Conservation (phyloP, 2,329 filamentous ascomycete genomes). For the Metarhizium album region DNA sequence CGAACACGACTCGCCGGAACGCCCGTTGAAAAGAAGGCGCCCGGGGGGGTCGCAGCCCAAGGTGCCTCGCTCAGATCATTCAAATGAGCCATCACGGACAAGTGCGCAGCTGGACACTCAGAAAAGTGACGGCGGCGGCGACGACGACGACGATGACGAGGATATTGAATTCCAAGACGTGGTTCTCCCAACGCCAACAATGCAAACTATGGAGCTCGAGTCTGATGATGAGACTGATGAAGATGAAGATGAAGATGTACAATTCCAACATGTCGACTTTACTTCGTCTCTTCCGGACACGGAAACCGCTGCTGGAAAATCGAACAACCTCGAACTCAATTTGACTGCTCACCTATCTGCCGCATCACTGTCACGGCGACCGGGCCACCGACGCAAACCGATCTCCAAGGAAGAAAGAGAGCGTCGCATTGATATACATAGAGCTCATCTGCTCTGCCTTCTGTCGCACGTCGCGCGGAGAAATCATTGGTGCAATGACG, state of each 20-base stretch:
- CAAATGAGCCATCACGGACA: background rate
- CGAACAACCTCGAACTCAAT: conserved; percentile 38
- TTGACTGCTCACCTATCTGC: conserved; percentile 35
- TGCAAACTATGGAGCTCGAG: conserved; percentile 41
- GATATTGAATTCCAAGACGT: conserved; percentile 41
- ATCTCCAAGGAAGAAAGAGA: conserved; percentile 43
- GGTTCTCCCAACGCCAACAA: conserved; percentile 31
- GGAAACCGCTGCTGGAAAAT: conserved; percentile 13
- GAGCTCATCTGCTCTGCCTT: conserved; percentile 73
- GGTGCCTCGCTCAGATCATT: background rate
- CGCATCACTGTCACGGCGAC: conserved; percentile 18
- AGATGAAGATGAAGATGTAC: conserved; percentile 29
- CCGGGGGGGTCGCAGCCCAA: conserved; percentile 8
- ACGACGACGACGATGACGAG: conserved; percentile 33
- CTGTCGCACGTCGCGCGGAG: conserved; percentile 65
- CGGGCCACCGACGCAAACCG: conserved; percentile 35
- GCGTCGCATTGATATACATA: conserved; percentile 66
- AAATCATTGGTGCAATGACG: conserved; percentile 84
- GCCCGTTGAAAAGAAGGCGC: conserved; percentile 29
- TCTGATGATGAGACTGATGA: conserved; percentile 34
- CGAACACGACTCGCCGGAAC: conserved; percentile 20
- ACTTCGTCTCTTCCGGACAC: conserved; percentile 16
- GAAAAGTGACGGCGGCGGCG: conserved; percentile 23
- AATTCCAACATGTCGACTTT: conserved; percentile 41
- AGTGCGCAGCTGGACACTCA: background rate